Conservation (phyloP, 2,329 filamentous ascomycete genomes). For the Penicillium sp. region DNA sequence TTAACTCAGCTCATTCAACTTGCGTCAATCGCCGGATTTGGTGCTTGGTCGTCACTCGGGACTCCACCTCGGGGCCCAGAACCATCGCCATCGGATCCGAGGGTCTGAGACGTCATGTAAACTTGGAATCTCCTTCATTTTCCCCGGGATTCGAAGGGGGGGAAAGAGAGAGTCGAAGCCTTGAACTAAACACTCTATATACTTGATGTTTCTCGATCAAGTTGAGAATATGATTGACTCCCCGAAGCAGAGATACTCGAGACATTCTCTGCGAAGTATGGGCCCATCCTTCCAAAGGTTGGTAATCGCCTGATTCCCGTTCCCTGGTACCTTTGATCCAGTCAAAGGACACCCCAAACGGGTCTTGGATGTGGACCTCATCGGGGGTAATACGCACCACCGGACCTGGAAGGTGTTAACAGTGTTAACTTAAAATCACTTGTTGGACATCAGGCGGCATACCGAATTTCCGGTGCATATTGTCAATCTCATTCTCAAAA, state of each 20-base stretch:
- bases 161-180: neutral
- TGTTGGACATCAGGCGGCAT: neutral
- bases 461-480: conserved; percentile 21
- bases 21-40: neutral
- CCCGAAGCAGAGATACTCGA: conserved; percentile 13
- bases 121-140: conserved; percentile 7
- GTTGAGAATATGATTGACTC: conserved; percentile 15
- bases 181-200: conserved; percentile 7
- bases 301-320: neutral
- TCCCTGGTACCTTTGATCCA: conserved; percentile 17
- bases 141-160: neutral
- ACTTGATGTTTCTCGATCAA: conserved; percentile 14
- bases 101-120: neutral
- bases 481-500: conserved; percentile 18
- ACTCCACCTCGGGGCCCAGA: neutral
- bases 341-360: conserved; percentile 9
- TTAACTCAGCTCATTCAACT: neutral
- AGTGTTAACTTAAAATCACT: neutral
- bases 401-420: conserved; percentile 11
- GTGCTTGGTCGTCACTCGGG: neutral
- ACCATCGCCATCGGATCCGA: neutral
- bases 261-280: conserved; percentile 3
- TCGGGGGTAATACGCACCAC: conserved; percentile 23
- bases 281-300: neutral
- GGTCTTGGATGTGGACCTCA: conserved; percentile 20